Conservation (phyloP, 257 asterid genomes). For the Solanum pinnatisectum region DNA sequence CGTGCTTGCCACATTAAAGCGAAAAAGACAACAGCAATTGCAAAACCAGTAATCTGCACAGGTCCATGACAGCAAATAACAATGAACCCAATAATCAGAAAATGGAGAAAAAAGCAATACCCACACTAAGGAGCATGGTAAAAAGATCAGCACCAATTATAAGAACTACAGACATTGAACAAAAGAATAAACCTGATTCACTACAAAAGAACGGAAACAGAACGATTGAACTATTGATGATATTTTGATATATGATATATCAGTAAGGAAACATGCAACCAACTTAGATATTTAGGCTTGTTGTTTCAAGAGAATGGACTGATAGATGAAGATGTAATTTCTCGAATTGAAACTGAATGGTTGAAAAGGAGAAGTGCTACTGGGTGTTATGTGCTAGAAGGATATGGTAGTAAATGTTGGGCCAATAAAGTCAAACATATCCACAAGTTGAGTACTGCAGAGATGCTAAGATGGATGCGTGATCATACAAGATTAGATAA, state of each 20-base stretch:
- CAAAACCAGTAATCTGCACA: slow-evolving; percentile 71
- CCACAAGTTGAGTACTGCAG: background rate
- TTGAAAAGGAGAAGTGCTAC: background rate
- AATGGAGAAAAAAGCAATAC: background rate
- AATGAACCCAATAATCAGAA: slow-evolving; percentile 5
- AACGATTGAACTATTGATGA: background rate
- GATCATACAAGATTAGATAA: background rate
- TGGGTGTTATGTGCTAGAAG: background rate
- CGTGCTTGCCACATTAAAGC: slow-evolving; percentile 91
- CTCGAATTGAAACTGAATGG: background rate
- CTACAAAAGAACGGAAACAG: background rate
- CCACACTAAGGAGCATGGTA: background rate
- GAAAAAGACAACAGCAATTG: slow-evolving; percentile 66
- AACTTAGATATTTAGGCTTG: background rate
- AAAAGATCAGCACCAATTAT: background rate
- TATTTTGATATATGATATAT: background rate
- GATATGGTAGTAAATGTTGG: background rate
- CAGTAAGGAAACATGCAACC: background rate
- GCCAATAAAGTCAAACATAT: background rate
- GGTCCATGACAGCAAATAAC: slow-evolving; percentile 19
- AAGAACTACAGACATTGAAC: background rate
- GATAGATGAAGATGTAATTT: background rate
- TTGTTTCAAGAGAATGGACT: background rate
- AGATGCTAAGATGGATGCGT: background rate
- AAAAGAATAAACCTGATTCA: background rate